phyloP scores from a whole-genome alignment of 2,329 filamentous ascomycete species.

The Fusarium buharicum region DNA sequence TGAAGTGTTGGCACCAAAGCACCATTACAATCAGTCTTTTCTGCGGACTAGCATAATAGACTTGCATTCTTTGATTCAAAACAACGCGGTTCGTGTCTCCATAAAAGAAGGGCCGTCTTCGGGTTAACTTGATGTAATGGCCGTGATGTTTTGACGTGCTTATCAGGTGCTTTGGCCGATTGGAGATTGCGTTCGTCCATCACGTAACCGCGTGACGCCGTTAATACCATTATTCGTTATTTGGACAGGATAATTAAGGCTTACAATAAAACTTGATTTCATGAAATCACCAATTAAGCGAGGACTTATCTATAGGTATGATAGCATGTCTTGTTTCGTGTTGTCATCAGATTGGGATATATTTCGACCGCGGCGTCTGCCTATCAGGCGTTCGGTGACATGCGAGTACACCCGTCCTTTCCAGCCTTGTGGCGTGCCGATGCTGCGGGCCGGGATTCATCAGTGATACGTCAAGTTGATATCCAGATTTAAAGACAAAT shows the following conservation, averaged over 20 bases:
- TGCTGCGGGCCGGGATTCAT: slow-evolving; percentile 10
- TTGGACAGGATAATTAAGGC: slow-evolving; percentile 1
- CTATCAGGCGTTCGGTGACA: background rate
- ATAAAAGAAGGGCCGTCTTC: slow-evolving; percentile 24
- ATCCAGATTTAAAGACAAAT: slow-evolving; percentile 1
- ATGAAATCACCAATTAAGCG: too few relatives aligned
- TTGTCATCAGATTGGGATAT: background rate
- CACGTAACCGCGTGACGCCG: slow-evolving; percentile 8
- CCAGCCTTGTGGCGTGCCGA: slow-evolving; percentile 20
- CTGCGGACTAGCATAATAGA: slow-evolving; percentile 31
- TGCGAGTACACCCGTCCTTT: background rate
- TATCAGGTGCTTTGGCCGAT: slow-evolving; percentile 26
- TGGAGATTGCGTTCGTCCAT: background rate
- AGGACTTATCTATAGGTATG: slow-evolving; percentile 1
- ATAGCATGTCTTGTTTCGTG: slow-evolving; percentile 7
- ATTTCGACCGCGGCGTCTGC: background rate
- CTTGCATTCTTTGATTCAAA: slow-evolving; percentile 18
- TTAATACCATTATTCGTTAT: slow-evolving; percentile 1
- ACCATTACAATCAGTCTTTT: slow-evolving; percentile 22
- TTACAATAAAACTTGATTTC: too few relatives aligned
- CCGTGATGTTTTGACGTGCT: slow-evolving; percentile 7
- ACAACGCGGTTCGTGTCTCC: background rate
- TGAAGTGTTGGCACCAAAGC: slow-evolving; percentile 5
- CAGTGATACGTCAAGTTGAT: slow-evolving; percentile 10
- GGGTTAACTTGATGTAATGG: slow-evolving; percentile 1